Conservation (phyloP, 2,329 filamentous ascomycete genomes). For the Colletotrichum spinosum region DNA sequence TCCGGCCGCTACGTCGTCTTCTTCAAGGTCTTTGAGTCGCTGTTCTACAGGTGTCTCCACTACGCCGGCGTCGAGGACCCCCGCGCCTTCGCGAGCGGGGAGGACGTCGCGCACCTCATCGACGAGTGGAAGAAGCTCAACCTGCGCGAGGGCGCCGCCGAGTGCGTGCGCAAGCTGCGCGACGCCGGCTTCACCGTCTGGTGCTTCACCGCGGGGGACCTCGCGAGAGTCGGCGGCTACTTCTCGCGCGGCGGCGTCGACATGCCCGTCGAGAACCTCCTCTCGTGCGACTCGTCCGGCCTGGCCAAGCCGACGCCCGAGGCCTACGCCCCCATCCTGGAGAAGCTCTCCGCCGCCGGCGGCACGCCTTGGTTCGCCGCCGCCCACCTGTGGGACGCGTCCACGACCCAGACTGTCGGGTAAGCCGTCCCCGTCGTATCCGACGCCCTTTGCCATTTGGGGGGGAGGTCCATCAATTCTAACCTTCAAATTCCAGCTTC, state of each 20-base stretch:
- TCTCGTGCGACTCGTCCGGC: slow-evolving; percentile 61
- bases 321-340: slow-evolving; percentile 58
- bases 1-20: slow-evolving; percentile 57
- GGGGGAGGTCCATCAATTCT: background rate
- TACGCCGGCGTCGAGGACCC: slow-evolving; percentile 57
- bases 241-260: slow-evolving; percentile 60
- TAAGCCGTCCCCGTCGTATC: slow-evolving; percentile 37
- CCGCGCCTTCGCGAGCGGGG: slow-evolving; percentile 53
- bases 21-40: slow-evolving; percentile 52
- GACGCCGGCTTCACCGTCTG: slow-evolving; percentile 63
- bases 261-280: slow-evolving; percentile 62
- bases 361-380: slow-evolving; percentile 67
- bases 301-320: slow-evolving; percentile 62
- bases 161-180: slow-evolving; percentile 56
- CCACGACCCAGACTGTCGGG: slow-evolving; percentile 60
- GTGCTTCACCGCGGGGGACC: slow-evolving; percentile 65
- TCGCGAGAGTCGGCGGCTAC: slow-evolving; percentile 61
- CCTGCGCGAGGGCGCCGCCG: slow-evolving; percentile 52
- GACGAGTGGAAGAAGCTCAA: slow-evolving; percentile 51
- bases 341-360: slow-evolving; percentile 49
- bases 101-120: slow-evolving; percentile 54
- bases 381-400: slow-evolving; percentile 70
- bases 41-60: slow-evolving; percentile 62
- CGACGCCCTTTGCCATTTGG: background rate
- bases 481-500: slow-evolving; percentile 45